Base-by-base conservation (phyloP, 2,329 filamentous ascomycete species). In the Macroventuria anomochaeta region DNA sequence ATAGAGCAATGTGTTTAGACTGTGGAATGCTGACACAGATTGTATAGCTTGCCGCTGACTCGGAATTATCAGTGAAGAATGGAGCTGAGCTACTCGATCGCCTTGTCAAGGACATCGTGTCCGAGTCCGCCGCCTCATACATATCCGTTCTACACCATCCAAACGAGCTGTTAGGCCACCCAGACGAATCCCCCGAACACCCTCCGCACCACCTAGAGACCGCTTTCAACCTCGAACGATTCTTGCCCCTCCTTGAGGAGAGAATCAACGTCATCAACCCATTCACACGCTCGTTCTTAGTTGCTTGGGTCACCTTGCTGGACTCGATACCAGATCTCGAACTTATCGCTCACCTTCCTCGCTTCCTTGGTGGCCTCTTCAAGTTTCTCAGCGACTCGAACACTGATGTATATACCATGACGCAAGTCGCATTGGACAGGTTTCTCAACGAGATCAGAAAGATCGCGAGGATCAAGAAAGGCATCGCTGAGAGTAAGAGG, bases 301-400 rank as follows among this genome's bases (percentile, higher is more conserved):
- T 99, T 2, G 92, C 91, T 26, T 99, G 95, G 95, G 91, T 99
- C 53, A 96, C 89, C 3, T 77, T 99, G 13, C 82, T 99, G 17
- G 95, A 99, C 73, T 97, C 93, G 1, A 97, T 99, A 63, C 95
- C 95, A 0, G 96, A 99, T 70, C 81, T 99, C 34, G 96, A 99
- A 74, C 85, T 99, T 17, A 93, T 99, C 31, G 89, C 90, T 3
- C 96, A 92, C 72, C 79, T 99, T 20, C 96, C 95, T 1, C 91
- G 93, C 42, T 99, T 99, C 67, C 81, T 99, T 1, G 89, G 87
- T 21, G 95, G 93, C 0, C 78, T 99, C 34, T 86, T 99, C 64
- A 93, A 89, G 67, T 99, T 97, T 64, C 82, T 99, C 10, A 93
- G 91, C 58, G 95, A 97, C 66, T 87, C 89, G 11, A 97, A 97